Percentiles rank a stretch among this genome's conserved stretches.
phyloP scores from a whole-genome alignment of 2,329 filamentous ascomycete genomes.

The Colletotrichum truncatum region DNA sequence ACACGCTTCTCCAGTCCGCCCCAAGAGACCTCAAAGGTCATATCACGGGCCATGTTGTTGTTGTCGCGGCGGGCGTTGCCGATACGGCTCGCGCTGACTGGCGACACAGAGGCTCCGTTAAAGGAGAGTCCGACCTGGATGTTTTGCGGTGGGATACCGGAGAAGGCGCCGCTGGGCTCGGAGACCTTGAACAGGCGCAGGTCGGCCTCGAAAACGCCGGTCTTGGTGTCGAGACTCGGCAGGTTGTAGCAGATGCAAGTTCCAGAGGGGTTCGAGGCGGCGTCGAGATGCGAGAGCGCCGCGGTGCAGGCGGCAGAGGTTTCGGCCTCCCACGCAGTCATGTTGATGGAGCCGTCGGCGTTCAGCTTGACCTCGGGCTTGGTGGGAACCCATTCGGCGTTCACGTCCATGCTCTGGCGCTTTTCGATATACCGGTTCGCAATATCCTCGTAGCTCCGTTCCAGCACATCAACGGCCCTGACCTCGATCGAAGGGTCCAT shows the following conservation, averaged over 20 bases:
- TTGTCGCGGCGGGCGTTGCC: conserved; percentile 35
- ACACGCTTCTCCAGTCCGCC: conserved; percentile 25
- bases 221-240: conserved; percentile 71
- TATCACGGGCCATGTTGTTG: conserved; percentile 31
- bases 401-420: conserved; percentile 23
- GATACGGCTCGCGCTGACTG: conserved; percentile 43
- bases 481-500: conserved; percentile 41
- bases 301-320: conserved; percentile 66
- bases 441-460: conserved; percentile 28
- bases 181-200: conserved; percentile 78
- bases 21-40: conserved; percentile 10
- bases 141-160: conserved; percentile 58
- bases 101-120: conserved; percentile 60
- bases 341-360: conserved; percentile 57
- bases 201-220: conserved; percentile 80
- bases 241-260: conserved; percentile 87
- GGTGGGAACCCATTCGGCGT: conserved; percentile 22
- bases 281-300: conserved; percentile 62
- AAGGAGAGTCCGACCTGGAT: conserved; percentile 66
- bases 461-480: conserved; percentile 31
- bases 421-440: conserved; percentile 34
- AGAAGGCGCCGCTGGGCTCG: conserved; percentile 62
- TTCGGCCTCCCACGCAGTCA: conserved; percentile 63
- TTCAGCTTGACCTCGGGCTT: conserved; percentile 44
- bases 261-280: conserved; percentile 77